A percentile compares a stretch with the other conserved stretches of the same genome.
phyloP scores from a whole-genome alignment of 352 stramenopile genomes.

The Thraustotheca clavata region DNA sequence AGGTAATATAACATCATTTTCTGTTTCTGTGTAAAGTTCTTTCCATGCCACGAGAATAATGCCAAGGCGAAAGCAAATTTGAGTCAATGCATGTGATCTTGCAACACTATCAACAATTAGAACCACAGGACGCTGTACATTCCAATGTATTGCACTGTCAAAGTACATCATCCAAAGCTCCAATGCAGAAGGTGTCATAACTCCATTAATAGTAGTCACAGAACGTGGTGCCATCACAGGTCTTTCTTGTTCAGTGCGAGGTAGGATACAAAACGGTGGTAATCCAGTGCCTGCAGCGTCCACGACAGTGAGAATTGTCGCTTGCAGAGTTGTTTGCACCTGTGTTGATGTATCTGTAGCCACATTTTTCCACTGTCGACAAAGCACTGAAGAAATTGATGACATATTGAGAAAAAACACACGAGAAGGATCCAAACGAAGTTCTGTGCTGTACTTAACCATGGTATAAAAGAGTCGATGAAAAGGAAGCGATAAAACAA shows the following conservation, averaged over 20 bases:
- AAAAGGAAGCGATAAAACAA: constrained; percentile 1
- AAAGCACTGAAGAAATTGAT: constrained; percentile 6
- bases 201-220: constrained; percentile 1
- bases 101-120: constrained; percentile 12
- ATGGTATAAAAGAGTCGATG: constrained; percentile 11
- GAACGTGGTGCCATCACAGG: not conserved
- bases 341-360: not conserved
- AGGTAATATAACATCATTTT: constrained; percentile 1
- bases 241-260: not conserved
- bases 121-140: constrained; percentile 6
- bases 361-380: constrained; percentile 8
- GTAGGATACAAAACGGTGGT: constrained; percentile 8
- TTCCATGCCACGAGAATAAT: constrained; percentile 10
- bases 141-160: not conserved
- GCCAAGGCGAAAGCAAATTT: constrained; percentile 7
- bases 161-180: constrained; percentile 19
- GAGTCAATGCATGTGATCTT: not conserved
- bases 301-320: constrained; percentile 11
- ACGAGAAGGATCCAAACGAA: not conserved
- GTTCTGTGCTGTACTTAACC: not conserved
- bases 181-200: not conserved
- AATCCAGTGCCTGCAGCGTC: not conserved
- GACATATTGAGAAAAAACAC: constrained; percentile 19
- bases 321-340: constrained; percentile 8
- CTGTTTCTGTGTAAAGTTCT: not conserved